phyloP scores from a whole-genome alignment of 1,284 basidiomycete species.

The Chiua sp. region DNA sequence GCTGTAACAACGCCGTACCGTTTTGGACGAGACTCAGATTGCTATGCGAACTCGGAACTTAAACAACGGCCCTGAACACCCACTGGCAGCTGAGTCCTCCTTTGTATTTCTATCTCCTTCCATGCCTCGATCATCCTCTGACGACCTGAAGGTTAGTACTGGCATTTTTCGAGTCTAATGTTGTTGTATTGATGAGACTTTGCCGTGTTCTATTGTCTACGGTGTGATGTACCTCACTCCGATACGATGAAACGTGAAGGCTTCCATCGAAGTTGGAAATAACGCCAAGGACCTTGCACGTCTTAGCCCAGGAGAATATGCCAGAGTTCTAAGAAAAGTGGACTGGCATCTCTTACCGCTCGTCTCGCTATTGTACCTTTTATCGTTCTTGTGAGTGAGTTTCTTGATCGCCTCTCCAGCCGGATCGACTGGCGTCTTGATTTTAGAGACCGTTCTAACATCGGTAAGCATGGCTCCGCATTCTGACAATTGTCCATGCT shows the following conservation, averaged over 20 bases:
- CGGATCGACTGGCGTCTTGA: not conserved
- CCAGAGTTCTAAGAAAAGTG: conserved; percentile 47
- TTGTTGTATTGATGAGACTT: too few species aligned
- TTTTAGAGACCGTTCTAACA: conserved; percentile 37
- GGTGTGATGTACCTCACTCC: too few species aligned
- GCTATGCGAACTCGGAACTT: not conserved
- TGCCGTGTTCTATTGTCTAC: too few species aligned
- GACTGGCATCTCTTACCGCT: conserved; percentile 53
- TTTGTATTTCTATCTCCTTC: not conserved
- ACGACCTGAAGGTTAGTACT: not conserved
- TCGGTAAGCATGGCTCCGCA: conserved; percentile 19
- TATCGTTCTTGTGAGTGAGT: conserved; percentile 51
- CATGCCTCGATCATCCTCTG: not conserved
- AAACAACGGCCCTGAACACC: not conserved
- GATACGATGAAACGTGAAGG: not conserved
- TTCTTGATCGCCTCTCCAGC: not conserved
- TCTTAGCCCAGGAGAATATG: conserved; percentile 32
- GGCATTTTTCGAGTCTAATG: not conserved
- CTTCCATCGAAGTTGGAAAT: not conserved
- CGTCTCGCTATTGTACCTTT: conserved; percentile 57
- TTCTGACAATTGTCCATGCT: not conserved
- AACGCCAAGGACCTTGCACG: not conserved
- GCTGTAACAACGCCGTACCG: not conserved
- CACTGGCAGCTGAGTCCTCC: too few species aligned
- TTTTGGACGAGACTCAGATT: not conserved